Conservation (phyloP, 768 basidiomycete species). For the Tricholoma flavovirens region DNA sequence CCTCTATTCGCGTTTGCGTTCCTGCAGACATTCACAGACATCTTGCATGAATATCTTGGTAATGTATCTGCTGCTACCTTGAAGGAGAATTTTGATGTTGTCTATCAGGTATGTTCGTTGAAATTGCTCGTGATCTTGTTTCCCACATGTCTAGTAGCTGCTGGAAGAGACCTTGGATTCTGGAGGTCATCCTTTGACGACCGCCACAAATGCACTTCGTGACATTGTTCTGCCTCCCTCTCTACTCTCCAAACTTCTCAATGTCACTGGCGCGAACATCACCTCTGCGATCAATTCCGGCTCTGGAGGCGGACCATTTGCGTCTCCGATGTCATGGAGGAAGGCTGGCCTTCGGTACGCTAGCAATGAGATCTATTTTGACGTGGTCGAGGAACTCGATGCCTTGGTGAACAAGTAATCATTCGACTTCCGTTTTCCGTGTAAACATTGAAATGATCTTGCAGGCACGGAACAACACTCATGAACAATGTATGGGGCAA, state of each 20-base stretch:
- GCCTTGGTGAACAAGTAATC: constrained; percentile 73
- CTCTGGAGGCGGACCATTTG: constrained; percentile 53
- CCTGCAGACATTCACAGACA: constrained; percentile 76
- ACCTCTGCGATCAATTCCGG: constrained; percentile 42
- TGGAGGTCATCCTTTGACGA: constrained; percentile 88
- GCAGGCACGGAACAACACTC: constrained; percentile 63
- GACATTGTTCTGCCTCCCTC: constrained; percentile 94
- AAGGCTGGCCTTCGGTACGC: constrained; percentile 77
- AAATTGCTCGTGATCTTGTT: not conserved
- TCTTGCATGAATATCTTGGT: constrained; percentile 84
- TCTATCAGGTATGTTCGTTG: constrained; percentile 68
- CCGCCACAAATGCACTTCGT: constrained; percentile 80
- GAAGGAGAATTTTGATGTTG: constrained; percentile 91
- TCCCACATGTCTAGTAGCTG: constrained; percentile 42
- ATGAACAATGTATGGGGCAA: constrained; percentile 68
- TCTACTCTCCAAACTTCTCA: constrained; percentile 67
- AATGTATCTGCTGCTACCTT: constrained; percentile 73
- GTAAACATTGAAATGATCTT: constrained; percentile 1
- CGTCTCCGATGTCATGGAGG: constrained; percentile 92
- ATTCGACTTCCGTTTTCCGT: not conserved
- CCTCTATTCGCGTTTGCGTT: constrained; percentile 89
- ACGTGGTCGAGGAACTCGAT: constrained; percentile 76
- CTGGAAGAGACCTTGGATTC: constrained; percentile 95
- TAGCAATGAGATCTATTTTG: constrained; percentile 91
- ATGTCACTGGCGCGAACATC: constrained; percentile 46